These are phyloP conservation scores for Exophiala xenobiotica DNA, from an alignment of 2,329 filamentous ascomycete species.

Conservation along the genomic window DNA sequence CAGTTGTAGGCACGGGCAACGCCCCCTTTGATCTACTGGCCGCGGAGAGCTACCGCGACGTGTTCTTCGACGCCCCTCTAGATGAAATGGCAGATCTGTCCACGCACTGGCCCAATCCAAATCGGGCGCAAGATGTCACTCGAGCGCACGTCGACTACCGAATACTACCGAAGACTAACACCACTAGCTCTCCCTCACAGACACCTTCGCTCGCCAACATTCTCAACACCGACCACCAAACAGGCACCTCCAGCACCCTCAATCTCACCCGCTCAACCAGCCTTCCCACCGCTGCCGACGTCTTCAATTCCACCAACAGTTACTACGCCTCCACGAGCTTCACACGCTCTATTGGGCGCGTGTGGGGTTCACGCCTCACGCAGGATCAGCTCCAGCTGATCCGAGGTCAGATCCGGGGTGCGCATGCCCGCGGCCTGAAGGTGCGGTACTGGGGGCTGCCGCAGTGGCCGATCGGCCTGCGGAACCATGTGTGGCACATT, in stretches of 20 bases:
- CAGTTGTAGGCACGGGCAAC: slow-evolving; percentile 55
- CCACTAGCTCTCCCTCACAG: neutral
- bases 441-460: slow-evolving; percentile 60
- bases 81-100: slow-evolving; percentile 32
- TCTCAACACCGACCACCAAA: neutral
- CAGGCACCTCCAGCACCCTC: neutral
- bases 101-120: neutral
- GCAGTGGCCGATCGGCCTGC: slow-evolving; percentile 52
- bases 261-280: neutral
- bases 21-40: slow-evolving; percentile 49
- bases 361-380: slow-evolving; percentile 39
- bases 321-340: slow-evolving; percentile 59
- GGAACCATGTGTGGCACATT: slow-evolving; percentile 56
- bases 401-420: slow-evolving; percentile 52
- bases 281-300: too few relatives aligned
- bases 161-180: too few relatives aligned
- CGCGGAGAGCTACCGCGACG: slow-evolving; percentile 51
- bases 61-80: slow-evolving; percentile 57
- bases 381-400: slow-evolving; percentile 47
- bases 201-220: neutral
- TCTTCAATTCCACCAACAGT: slow-evolving; percentile 52
- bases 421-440: slow-evolving; percentile 53
- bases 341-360: slow-evolving; percentile 38
- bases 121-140: neutral
- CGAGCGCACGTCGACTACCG: neutral